These are phyloP conservation scores for Fraxinus paxiana DNA, from an alignment of 305 asterid species.

Conservation along the genomic window DNA sequence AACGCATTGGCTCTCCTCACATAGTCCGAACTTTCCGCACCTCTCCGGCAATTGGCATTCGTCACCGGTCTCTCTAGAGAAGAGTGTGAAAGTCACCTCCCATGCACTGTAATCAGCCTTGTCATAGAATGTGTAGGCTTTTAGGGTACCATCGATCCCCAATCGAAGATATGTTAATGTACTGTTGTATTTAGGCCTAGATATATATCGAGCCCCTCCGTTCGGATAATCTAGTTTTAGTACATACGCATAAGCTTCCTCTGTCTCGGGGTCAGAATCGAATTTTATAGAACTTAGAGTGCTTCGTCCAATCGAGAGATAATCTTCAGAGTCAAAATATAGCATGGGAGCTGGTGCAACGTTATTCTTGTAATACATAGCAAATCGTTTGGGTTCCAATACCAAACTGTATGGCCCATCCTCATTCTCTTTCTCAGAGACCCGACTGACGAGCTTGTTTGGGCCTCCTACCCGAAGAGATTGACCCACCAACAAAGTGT, in stretches of 20 bases:
- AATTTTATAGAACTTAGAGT: conserved; percentile 18
- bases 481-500: conserved; percentile 29
- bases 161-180: conserved; percentile 39
- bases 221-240: neutral
- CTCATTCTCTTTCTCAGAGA: conserved; percentile 7
- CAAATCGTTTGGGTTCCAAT: conserved; percentile 25
- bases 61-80: conserved; percentile 11
- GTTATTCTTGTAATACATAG: conserved; percentile 24
- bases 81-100: conserved; percentile 33
- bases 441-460: conserved; percentile 32
- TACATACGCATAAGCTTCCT: conserved; percentile 6
- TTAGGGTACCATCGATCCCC: conserved; percentile 38
- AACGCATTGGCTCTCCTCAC: conserved; percentile 43
- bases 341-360: conserved; percentile 24
- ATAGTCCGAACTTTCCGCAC: conserved; percentile 35
- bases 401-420: conserved; percentile 35
- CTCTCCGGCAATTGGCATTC: conserved; percentile 37
- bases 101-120: conserved; percentile 21
- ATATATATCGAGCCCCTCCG: conserved; percentile 13
- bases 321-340: conserved; percentile 19
- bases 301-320: neutral
- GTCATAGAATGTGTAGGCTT: conserved; percentile 30
- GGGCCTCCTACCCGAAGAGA: conserved; percentile 22
- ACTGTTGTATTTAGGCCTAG: conserved; percentile 28
- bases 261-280: neutral